Evolutionary conservation across 2,329 filamentous ascomycete species (phyloP), one percentile per base, ranked within the genome.

Genomic region (Fusarium sp.): DNA sequence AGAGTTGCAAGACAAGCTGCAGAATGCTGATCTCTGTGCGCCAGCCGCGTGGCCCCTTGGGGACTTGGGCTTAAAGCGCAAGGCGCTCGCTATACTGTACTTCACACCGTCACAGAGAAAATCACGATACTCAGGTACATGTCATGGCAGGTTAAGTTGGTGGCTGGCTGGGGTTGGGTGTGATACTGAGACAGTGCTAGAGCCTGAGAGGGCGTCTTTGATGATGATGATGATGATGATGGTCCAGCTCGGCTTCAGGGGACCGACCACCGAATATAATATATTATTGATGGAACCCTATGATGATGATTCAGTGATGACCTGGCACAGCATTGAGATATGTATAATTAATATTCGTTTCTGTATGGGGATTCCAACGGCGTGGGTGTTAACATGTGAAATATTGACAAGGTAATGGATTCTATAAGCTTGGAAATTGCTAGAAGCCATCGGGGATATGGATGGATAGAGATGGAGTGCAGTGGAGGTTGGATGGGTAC

Each of bases 291-390:
- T 52, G 47, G 31, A 57, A 56, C 50, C 36, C 38, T 58, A 54
- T 54, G 62, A 67, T 59, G 57, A 57, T 56, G 57, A 58, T 28
- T 38, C 38, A 54, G 45, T 53, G 51, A 62, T 47, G 62, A 61
- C 46, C 41, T 58, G 47, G 59, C 37, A 45, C 40, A 23, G 13
- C 37, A 62, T 54, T 15, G 34, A 47, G 59, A 62, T 37, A 49
- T 23, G 23, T 23, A 50, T 16, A 18, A 28, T 18, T 18, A 8
- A 38, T 23, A 15, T 15, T 26, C 23, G 16, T 50, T 16, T 52
- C 42, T 59, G 60, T 20, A 52, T 26, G 52, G 16, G 15, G 12
- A 37, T 23, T 16, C 23, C n/a, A 47, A 42, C 28, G 26, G 23
- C 20, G 18, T 23, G 44, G 12, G 26, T 40, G 47, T 66, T 56